Evolutionary conservation across 148 eudicot genomes (phyloP).

Genomic region (Pouteria glomerata): DNA sequence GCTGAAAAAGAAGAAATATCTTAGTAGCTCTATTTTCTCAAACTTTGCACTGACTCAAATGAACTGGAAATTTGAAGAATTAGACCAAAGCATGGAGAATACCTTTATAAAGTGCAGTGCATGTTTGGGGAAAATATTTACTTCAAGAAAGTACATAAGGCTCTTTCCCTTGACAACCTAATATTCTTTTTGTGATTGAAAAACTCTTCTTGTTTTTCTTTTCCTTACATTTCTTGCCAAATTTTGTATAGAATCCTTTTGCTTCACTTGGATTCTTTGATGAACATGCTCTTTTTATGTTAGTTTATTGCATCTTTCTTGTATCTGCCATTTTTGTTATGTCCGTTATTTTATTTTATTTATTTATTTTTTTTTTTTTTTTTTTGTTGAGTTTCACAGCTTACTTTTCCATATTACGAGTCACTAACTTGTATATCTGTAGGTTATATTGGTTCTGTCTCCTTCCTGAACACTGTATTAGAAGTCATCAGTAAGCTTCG

Average conservation of each 20-base stretch:
- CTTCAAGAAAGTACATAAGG: too few relatives aligned
- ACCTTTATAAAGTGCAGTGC: background rate
- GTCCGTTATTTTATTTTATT: too few relatives aligned
- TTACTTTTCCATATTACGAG: constrained; percentile 1
- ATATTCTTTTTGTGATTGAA: background rate
- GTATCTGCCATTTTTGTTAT: background rate
- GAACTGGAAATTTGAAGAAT: too few relatives aligned
- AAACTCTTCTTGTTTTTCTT: background rate
- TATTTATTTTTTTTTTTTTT: background rate
- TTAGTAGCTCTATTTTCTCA: too few relatives aligned
- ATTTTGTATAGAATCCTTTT: background rate
- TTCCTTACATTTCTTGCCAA: background rate
- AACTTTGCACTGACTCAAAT: too few relatives aligned
- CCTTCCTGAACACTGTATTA: constrained; percentile 72
- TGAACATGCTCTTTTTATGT: background rate
- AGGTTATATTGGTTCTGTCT: constrained; percentile 97
- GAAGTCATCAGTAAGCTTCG: constrained; percentile 83
- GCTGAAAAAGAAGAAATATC: too few relatives aligned
- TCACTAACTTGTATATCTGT: constrained; percentile 26
- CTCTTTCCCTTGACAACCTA: background rate
- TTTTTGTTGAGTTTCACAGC: background rate
- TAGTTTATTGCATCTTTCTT: background rate
- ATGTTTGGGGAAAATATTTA: background rate
- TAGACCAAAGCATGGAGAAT: too few relatives aligned
- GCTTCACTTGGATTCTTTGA: background rate